phyloP scores from a whole-genome alignment of 176 grass and related monocot genomes.

The Oryza coarctata region DNA sequence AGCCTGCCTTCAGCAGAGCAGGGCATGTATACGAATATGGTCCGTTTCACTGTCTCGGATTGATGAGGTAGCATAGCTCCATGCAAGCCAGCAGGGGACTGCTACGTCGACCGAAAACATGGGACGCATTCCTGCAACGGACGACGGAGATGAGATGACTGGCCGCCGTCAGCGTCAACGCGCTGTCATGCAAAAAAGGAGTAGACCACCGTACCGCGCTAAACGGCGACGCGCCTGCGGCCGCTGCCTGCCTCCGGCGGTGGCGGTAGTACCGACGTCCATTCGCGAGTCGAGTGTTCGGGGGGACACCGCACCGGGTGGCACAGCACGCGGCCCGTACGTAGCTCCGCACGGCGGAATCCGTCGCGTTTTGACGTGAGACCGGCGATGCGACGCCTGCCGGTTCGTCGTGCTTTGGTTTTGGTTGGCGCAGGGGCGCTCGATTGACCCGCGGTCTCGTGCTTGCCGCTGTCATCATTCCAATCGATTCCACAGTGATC shows the following conservation, averaged over 20 bases:
- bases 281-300: not conserved
- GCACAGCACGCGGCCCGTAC: not conserved
- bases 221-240: not conserved
- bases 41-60: not conserved
- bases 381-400: slow-evolving; percentile 42
- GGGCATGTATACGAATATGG: slow-evolving; percentile 26
- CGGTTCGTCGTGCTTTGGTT: slow-evolving; percentile 32
- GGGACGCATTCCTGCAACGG: slow-evolving; percentile 15
- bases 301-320: slow-evolving; percentile 5
- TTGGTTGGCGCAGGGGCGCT: slow-evolving; percentile 13
- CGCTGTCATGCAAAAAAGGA: slow-evolving; percentile 12
- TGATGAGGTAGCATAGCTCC: not conserved
- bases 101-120: slow-evolving; percentile 7
- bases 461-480: slow-evolving; percentile 26
- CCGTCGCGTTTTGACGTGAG: slow-evolving; percentile 23
- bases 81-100: not conserved
- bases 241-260: not conserved
- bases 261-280: not conserved
- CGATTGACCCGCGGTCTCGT: not conserved
- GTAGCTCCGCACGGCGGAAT: not conserved
- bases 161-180: slow-evolving; percentile 31
- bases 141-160: slow-evolving; percentile 40
- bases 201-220: slow-evolving; percentile 23
- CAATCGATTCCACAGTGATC: not conserved
- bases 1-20: not conserved